Evolutionary conservation across 768 basidiomycete genomes (phyloP).

Genomic region (Phaffia australis): DNA sequence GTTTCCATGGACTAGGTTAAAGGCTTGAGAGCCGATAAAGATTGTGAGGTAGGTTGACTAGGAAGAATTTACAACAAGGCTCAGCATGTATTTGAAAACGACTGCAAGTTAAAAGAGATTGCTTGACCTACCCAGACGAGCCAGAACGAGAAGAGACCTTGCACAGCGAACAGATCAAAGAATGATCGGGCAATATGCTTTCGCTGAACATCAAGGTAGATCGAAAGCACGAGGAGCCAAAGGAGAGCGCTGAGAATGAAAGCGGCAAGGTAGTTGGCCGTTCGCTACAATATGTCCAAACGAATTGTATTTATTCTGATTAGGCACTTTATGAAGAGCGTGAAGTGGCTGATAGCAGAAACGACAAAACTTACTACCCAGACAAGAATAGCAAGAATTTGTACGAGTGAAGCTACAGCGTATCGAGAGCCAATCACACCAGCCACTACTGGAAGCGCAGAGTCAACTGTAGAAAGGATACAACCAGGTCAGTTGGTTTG

Average conservation of each 20-base stretch:
- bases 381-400: neutral
- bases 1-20: neutral
- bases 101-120: no score
- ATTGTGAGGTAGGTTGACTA: neutral
- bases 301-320: no score
- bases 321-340: no score
- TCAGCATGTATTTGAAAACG: neutral
- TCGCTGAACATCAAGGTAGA: neutral
- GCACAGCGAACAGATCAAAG: neutral
- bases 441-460: no score
- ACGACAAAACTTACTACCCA: neutral
- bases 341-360: no score
- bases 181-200: neutral
- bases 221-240: neutral
- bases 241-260: slow-evolving; percentile 2
- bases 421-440: neutral
- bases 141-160: slow-evolving; percentile 9
- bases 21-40: neutral
- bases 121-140: neutral
- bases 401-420: neutral
- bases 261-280: neutral
- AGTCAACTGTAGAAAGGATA: no score
- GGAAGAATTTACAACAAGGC: neutral
- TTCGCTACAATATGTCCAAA: no score
- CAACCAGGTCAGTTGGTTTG: no score